Percentiles rank a stretch among this genome's conserved stretches.
Conservation (phyloP, 2,329 filamentous ascomycete genomes). For the Diaporthe ampelina region DNA sequence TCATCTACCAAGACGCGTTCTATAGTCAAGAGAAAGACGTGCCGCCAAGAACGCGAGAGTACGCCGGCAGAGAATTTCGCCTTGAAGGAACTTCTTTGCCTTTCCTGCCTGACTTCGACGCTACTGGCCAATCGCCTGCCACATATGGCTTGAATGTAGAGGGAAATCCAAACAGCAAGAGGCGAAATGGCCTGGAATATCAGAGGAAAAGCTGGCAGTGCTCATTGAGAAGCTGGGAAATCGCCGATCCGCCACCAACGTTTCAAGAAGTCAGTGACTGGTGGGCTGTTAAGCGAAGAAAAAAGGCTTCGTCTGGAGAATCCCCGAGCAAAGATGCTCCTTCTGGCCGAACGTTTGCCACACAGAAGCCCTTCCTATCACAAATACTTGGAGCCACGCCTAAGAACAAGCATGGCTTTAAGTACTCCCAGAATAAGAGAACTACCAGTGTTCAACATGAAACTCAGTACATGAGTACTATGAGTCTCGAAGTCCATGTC, state of each 20-base stretch:
- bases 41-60: constrained; percentile 81
- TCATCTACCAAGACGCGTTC: constrained; percentile 87
- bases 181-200: constrained; percentile 62
- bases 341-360: constrained; percentile 42
- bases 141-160: constrained; percentile 67
- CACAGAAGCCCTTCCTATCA: constrained; percentile 68
- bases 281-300: constrained; percentile 62
- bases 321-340: constrained; percentile 40
- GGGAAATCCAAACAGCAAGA: constrained; percentile 62
- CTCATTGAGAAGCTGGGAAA: constrained; percentile 81
- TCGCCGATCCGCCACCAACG: constrained; percentile 78
- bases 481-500: constrained; percentile 94
- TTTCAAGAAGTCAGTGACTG: constrained; percentile 78
- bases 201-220: constrained; percentile 69
- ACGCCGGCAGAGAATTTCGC: constrained; percentile 88
- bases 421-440: constrained; percentile 83
- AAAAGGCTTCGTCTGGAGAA: constrained; percentile 36
- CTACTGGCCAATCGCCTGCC: constrained; percentile 68
- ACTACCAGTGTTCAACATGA: constrained; percentile 86
- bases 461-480: constrained; percentile 93
- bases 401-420: constrained; percentile 84
- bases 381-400: constrained; percentile 94
- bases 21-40: constrained; percentile 90
- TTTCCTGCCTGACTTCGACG: constrained; percentile 84
- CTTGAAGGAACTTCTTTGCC: constrained; percentile 81